Conservation (phyloP, 164 flowering plant genomes). For the Litsea cubeba region DNA sequence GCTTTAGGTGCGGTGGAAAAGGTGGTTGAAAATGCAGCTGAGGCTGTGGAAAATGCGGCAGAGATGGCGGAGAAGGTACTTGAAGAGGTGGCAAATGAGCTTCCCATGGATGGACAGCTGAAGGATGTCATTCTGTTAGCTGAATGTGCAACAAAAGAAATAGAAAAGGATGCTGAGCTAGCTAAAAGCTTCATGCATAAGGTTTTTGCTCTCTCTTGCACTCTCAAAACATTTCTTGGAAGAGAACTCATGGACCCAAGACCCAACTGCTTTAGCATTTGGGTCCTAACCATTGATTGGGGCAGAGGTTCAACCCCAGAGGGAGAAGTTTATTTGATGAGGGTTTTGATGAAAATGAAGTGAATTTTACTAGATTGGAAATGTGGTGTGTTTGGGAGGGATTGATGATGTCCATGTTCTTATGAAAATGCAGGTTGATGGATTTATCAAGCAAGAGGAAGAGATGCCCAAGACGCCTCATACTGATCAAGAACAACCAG, state of each 20-base stretch:
- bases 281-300: no score
- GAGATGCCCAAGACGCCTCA: not conserved
- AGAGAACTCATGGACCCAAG: no score
- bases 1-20: slow-evolving; percentile 9
- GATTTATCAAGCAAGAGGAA: not conserved
- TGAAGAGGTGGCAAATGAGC: slow-evolving; percentile 23
- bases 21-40: slow-evolving; percentile 28
- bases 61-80: slow-evolving; percentile 27
- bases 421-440: not conserved
- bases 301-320: no score
- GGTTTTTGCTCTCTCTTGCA: slow-evolving; percentile 16
- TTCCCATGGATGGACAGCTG: slow-evolving; percentile 25
- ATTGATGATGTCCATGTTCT: not conserved
- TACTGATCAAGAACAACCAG: not conserved
- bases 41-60: slow-evolving; percentile 26
- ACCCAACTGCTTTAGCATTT: no score
- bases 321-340: no score
- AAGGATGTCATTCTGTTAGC: slow-evolving; percentile 20
- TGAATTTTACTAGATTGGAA: not conserved
- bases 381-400: not conserved
- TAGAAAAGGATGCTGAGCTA: slow-evolving; percentile 24
- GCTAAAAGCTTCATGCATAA: slow-evolving; percentile 26
- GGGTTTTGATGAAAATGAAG: no score
- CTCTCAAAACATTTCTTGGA: no score
- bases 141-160: slow-evolving; percentile 20